A percentile compares a stretch with the other conserved stretches of the same genome.
phyloP scores from a whole-genome alignment of 1,284 basidiomycete genomes.

The Puccinia hordei region DNA sequence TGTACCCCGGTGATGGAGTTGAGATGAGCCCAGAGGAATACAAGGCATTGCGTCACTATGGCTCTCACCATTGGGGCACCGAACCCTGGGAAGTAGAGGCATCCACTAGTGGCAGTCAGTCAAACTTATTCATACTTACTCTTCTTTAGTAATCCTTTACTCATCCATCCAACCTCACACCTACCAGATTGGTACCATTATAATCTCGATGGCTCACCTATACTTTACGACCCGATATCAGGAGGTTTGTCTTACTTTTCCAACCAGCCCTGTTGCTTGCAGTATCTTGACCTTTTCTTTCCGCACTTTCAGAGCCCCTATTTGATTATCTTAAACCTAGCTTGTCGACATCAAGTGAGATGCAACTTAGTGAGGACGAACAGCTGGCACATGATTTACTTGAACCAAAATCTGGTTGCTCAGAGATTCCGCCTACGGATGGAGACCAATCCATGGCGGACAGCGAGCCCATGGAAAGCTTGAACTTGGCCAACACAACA shows the following conservation, averaged over 20 bases:
- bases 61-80: not conserved
- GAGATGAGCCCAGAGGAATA: constrained; percentile 48
- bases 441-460: constrained; percentile 33
- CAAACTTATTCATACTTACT: not conserved
- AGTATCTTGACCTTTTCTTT: constrained; percentile 4
- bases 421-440: constrained; percentile 7
- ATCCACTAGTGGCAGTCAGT: constrained; percentile 40
- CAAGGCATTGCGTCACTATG: constrained; percentile 23
- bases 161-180: not conserved
- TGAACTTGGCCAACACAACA: constrained; percentile 19
- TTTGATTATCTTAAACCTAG: constrained; percentile 42
- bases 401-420: constrained; percentile 23
- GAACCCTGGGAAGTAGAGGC: constrained; percentile 48
- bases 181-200: constrained; percentile 39
- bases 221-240: constrained; percentile 36
- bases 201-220: constrained; percentile 46
- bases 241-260: constrained; percentile 29
- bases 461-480: not conserved
- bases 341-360: constrained; percentile 38
- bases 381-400: constrained; percentile 8
- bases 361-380: constrained; percentile 50
- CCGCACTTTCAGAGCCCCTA: constrained; percentile 35
- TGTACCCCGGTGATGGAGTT: constrained; percentile 29
- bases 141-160: not conserved
- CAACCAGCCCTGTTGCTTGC: not conserved